Evolutionary conservation across 129 eudicot species (phyloP), one percentile per base, ranked within the genome.

Genomic region (Ambrosia trifida): DNA sequence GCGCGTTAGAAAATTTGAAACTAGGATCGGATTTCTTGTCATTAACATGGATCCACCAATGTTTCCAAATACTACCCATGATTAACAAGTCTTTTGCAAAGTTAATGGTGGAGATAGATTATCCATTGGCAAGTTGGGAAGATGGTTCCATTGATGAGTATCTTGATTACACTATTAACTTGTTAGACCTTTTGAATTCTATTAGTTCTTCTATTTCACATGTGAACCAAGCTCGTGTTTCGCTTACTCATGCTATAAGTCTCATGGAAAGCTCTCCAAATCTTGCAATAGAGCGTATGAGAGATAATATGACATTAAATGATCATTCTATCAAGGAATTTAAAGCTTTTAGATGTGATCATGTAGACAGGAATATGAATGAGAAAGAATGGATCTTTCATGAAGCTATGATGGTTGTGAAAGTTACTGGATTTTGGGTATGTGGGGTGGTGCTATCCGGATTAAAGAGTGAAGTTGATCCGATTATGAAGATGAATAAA

Each of bases 101-200:
- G 81, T 68, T 88, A 20, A 73, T 78, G 69, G 77, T 74, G 64
- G 87, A 82, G 28, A 80, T 88, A 53, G 91, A 86, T 70, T 78
- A 88, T 73, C 93, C 96, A 5, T 73, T 85, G 75, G 67, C 41
- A 9, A 75, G 76, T 67, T 91, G 97, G 96, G 85, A 81, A 53
- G 69, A 28, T n/a, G 32, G 69, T 46, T 65, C 74, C 17, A 50
- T 66, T 2, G 85, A 86, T 1, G 92, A 84, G 69, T 91, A 84
- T 80, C 88, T 86, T 28, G 75, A 75, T 40, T 82, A 84, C 85
- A 91, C 69, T 74, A 68, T 86, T 44, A 78, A 61, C 66, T 11
- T 91, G 63, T 83, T 91, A n/a, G 83, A 84, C 4, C 74, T 83
- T 38, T 54, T 88, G 1, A 91, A 91, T 74, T 72, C 73, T 0